Evolutionary conservation across 2,329 filamentous ascomycete genomes (phyloP), one percentile per base, ranked within the genome.

Genomic region (Phaeomoniella chlamydospora): DNA sequence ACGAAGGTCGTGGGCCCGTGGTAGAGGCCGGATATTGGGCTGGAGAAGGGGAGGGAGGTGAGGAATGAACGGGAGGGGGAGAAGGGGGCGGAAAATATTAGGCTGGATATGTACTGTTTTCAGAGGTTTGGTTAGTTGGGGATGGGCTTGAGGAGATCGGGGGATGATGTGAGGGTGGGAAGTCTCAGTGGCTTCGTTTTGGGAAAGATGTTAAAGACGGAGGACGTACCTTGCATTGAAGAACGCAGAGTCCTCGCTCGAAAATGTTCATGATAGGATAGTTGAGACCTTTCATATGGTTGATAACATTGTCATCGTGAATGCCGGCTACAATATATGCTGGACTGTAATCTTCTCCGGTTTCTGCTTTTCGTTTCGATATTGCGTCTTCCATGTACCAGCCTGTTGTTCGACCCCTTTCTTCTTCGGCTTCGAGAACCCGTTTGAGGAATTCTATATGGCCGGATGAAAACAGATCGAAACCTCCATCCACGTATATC

Each of bases 191-290:
- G n/a, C n/a, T n/a, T n/a, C n/a, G n/a, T n/a, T n/a, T n/a, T n/a
- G n/a, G n/a, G n/a, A n/a, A 26, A 9, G 22, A 26, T 26, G 6
- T n/a, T n/a, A 26, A 26, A n/a, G 9, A 26, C n/a, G 22, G 22
- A 26, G 22, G n/a, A 36, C 34, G 15, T 29, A 36, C 34, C 18
- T 92, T 80, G 67, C 90, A 98, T 53, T 98, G 90, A 43, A 96
- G 65, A 18, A 96, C 88, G 55, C 90, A 98, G 15, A 98, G 74
- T 2, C 87, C 87, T 30, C 90, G 80, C 65, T 98, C 90, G 50
- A 88, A 94, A 39, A 94, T 87, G 64, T 96, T 98, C 90, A 98
- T 98, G 62, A 98, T 96, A 16, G 90, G 90, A 54, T 94, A 98
- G 62, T 98, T 98, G 49, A 94, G 71, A 22, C 90, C 88, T 61